Percentiles rank a stretch among this genome's conserved stretches.
Conservation (phyloP, 768 basidiomycete genomes). For the Macrolepiota dolichaula region DNA sequence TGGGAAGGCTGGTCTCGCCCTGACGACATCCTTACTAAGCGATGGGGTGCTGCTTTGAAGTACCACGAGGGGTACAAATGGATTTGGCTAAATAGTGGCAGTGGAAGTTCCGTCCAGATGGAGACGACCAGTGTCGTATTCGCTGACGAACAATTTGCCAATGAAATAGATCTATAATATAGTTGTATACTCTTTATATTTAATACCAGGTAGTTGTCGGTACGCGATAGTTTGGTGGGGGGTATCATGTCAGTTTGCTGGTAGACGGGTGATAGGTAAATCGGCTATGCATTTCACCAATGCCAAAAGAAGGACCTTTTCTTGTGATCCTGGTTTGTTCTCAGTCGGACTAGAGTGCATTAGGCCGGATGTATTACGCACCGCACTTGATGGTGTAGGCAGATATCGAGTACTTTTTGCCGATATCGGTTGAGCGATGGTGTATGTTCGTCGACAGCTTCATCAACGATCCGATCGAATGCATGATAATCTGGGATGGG, state of each 20-base stretch:
- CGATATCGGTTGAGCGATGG: not conserved
- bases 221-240: not conserved
- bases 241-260: not conserved
- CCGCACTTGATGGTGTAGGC: slow-evolving; percentile 5
- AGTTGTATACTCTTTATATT: not conserved
- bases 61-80: slow-evolving; percentile 48
- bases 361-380: not conserved
- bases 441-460: not conserved
- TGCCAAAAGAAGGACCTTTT: not conserved
- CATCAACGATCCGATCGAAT: not conserved
- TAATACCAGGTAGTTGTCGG: not conserved
- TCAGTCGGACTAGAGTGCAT: not conserved
- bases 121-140: slow-evolving; percentile 33
- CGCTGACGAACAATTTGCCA: slow-evolving; percentile 31
- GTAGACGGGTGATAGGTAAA: not conserved
- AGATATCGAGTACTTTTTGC: not conserved
- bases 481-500: not conserved
- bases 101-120: slow-evolving; percentile 18
- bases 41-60: slow-evolving; percentile 41
- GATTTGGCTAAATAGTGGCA: slow-evolving; percentile 43
- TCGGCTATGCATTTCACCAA: not conserved
- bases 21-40: slow-evolving; percentile 29
- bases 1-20: slow-evolving; percentile 47
- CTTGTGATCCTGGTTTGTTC: not conserved
- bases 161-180: not conserved